Evolutionary conservation across 345 rosid species (phyloP).

Genomic region (Camelina sativa): DNA sequence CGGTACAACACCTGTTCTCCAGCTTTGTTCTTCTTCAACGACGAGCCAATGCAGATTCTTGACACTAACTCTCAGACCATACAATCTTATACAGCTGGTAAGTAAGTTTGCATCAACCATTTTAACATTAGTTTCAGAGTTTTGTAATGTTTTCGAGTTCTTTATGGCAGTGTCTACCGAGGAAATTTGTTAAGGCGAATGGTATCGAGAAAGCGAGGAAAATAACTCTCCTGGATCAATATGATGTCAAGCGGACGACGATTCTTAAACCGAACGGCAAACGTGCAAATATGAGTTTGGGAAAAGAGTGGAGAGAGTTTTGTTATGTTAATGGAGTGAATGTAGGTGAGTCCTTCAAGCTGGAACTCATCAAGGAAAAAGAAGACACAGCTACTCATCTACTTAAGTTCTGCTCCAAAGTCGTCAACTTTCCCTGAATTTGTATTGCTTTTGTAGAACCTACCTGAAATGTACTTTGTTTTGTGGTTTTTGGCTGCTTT

Average conservation of each 20-base stretch:
- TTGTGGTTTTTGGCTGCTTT: conserved; percentile 3
- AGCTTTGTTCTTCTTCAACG: conserved; percentile 12
- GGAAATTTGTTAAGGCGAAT: conserved; percentile 6
- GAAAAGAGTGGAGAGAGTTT: conserved; percentile 35
- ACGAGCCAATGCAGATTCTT: conserved; percentile 19
- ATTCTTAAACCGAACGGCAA: neutral
- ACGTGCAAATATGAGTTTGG: conserved; percentile 4
- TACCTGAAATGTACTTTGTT: neutral
- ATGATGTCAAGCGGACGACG: neutral
- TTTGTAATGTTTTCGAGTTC: conserved; percentile 5
- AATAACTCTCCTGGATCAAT: conserved; percentile 28
- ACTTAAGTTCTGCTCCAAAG: conserved; percentile 30
- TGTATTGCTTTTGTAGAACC: neutral
- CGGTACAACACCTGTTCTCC: conserved; percentile 9
- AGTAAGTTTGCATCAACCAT: neutral
- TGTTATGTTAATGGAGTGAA: conserved; percentile 32
- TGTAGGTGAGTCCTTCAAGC: conserved; percentile 13
- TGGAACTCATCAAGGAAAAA: conserved; percentile 25
- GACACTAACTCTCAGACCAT: conserved; percentile 21
- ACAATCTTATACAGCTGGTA: neutral
- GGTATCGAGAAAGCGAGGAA: neutral
- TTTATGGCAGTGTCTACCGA: conserved; percentile 26
- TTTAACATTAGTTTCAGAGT: neutral
- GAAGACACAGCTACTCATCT: conserved; percentile 1
- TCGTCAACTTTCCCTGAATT: neutral